These are phyloP conservation scores for Pseudogymnoascus sp. DNA, from an alignment of 2,329 filamentous ascomycete species.

Conservation along the genomic window DNA sequence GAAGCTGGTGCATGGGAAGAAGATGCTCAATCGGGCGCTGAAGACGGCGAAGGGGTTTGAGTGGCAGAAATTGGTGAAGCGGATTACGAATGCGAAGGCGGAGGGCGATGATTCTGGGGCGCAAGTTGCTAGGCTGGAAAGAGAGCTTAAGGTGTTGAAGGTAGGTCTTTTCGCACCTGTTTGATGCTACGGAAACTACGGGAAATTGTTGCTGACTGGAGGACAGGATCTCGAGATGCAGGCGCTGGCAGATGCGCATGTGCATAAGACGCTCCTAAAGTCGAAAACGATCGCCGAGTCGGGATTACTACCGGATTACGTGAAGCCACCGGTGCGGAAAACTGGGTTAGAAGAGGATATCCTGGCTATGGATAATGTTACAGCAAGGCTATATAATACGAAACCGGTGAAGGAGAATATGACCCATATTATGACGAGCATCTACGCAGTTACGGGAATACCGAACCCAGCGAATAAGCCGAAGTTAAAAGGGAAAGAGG, in stretches of 20 bases:
- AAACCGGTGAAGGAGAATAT: slow-evolving; percentile 42
- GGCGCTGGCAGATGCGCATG: slow-evolving; percentile 36
- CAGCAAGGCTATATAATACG: slow-evolving; percentile 44
- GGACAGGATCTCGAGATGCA: slow-evolving; percentile 35
- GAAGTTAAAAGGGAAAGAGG: neutral
- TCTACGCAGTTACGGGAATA: slow-evolving; percentile 25
- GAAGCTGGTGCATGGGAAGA: slow-evolving; percentile 45
- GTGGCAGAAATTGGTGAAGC: slow-evolving; percentile 60
- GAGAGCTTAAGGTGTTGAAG: slow-evolving; percentile 47
- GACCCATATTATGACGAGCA: slow-evolving; percentile 27
- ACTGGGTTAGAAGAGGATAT: slow-evolving; percentile 22
- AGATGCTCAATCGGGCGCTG: slow-evolving; percentile 56
- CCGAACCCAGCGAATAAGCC: slow-evolving; percentile 17
- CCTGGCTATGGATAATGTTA: slow-evolving; percentile 39
- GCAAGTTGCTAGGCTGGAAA: slow-evolving; percentile 47
- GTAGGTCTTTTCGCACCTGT: slow-evolving; percentile 15
- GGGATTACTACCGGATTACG: slow-evolving; percentile 33
- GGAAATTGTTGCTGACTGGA: neutral
- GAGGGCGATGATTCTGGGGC: slow-evolving; percentile 34
- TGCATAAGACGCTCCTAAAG: slow-evolving; percentile 41
- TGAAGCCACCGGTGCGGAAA: slow-evolving; percentile 26
- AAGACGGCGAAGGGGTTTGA: slow-evolving; percentile 70
- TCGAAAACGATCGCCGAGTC: slow-evolving; percentile 40
- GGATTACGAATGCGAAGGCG: slow-evolving; percentile 43
- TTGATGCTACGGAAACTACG: neutral